Evolutionary conservation across 1,284 basidiomycete genomes (phyloP).

Genomic region (Pseudozyma thailandica): DNA sequence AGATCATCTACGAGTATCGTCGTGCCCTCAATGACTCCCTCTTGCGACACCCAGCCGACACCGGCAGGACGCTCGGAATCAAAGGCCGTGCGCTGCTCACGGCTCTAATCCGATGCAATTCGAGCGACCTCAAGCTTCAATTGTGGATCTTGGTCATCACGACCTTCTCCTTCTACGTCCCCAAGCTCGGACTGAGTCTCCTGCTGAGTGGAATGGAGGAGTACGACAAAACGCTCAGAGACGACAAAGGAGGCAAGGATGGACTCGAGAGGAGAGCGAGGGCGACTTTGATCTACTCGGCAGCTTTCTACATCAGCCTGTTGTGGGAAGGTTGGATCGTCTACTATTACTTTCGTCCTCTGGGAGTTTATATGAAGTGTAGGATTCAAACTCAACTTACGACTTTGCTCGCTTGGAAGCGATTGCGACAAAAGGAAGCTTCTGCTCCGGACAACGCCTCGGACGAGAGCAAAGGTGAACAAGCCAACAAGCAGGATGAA

Average conservation of each 20-base stretch:
- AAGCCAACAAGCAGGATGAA: not conserved
- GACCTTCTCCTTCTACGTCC: slow-evolving; percentile 32
- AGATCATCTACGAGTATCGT: slow-evolving; percentile 31
- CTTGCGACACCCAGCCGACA: not conserved
- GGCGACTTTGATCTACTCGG: slow-evolving; percentile 35
- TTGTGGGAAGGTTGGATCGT: slow-evolving; percentile 21
- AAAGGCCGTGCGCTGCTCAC: slow-evolving; percentile 16
- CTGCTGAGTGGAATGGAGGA: slow-evolving; percentile 23
- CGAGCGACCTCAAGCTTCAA: slow-evolving; percentile 1
- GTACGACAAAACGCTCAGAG: slow-evolving; percentile 9
- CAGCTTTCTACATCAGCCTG: slow-evolving; percentile 24
- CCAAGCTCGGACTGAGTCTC: slow-evolving; percentile 29
- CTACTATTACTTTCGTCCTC: slow-evolving; percentile 26
- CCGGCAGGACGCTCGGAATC: slow-evolving; percentile 1
- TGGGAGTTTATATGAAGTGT: slow-evolving; percentile 17
- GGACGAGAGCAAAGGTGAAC: not conserved
- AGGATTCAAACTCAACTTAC: slow-evolving; percentile 30
- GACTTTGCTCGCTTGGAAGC: slow-evolving; percentile 35
- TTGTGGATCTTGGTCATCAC: slow-evolving; percentile 15
- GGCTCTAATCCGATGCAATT: slow-evolving; percentile 24
- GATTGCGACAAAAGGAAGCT: slow-evolving; percentile 40
- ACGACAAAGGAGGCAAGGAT: not conserved
- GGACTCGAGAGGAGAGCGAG: slow-evolving; percentile 14
- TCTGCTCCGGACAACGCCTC: slow-evolving; percentile 3
- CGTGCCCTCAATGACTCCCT: slow-evolving; percentile 8